Percentiles rank a stretch among this genome's conserved stretches.
Conservation (phyloP, 1,284 basidiomycete species). For the Trametes pubescens region DNA sequence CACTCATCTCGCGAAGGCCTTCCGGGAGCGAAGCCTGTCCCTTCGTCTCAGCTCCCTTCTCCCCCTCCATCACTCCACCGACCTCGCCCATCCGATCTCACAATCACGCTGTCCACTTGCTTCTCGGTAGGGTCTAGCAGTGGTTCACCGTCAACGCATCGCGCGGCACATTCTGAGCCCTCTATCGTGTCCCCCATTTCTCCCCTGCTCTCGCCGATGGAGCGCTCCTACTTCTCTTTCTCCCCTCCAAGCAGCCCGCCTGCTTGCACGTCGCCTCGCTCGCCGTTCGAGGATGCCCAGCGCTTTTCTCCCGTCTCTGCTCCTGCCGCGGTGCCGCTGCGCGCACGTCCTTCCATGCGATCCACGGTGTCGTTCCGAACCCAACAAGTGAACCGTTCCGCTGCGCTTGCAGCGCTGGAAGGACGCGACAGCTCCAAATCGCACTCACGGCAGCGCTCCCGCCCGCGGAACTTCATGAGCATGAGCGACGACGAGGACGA, state of each 20-base stretch:
- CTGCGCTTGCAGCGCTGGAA: constrained; percentile 70
- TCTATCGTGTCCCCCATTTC: constrained; percentile 48
- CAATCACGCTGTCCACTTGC: constrained; percentile 34
- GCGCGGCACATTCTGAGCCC: constrained; percentile 37
- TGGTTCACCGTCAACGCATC: constrained; percentile 32
- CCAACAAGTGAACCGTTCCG: constrained; percentile 49
- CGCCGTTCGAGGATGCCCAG: constrained; percentile 11
- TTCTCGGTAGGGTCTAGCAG: constrained; percentile 26
- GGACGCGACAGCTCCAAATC: constrained; percentile 49
- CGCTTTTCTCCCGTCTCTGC: constrained; percentile 14
- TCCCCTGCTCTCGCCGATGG: constrained; percentile 33
- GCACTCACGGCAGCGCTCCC: constrained; percentile 24
- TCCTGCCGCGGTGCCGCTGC: constrained; percentile 24
- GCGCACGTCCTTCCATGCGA: constrained; percentile 36
- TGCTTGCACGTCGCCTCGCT: constrained; percentile 18
- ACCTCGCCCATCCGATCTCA: constrained; percentile 36
- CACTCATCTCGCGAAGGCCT: constrained; percentile 57
- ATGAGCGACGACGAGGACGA: constrained; percentile 70
- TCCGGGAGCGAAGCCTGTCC: constrained; percentile 69
- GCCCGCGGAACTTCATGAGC: constrained; percentile 66
- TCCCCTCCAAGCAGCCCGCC: constrained; percentile 33
- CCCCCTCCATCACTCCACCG: constrained; percentile 20
- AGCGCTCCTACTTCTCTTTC: constrained; percentile 37
- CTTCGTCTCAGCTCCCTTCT: constrained; percentile 52
- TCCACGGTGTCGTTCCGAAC: constrained; percentile 41